A percentile compares a stretch with the other conserved stretches of the same genome.
These are phyloP conservation scores for Hysterium pulicare DNA, from an alignment of 2,329 filamentous ascomycete genomes.

Conservation along the genomic window DNA sequence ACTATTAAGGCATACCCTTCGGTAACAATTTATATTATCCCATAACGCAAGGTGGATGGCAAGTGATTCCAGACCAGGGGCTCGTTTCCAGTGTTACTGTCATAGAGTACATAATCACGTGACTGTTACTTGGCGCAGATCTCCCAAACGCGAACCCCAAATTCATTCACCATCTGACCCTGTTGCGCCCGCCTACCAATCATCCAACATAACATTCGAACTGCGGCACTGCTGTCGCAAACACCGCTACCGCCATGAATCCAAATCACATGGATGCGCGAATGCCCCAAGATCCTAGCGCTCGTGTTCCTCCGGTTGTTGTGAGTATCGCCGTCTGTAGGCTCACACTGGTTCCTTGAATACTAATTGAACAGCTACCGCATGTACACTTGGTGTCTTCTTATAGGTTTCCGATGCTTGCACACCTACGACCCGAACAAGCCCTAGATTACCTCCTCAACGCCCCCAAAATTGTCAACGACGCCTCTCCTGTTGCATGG, in stretches of 20 bases:
- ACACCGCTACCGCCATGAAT: constrained; percentile 25
- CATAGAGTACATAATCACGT: too few relatives aligned
- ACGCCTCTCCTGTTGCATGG: constrained; percentile 86
- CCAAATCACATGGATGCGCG: constrained; percentile 22
- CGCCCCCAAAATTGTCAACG: constrained; percentile 80
- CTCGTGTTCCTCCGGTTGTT: constrained; percentile 31
- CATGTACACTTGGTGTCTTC: constrained; percentile 89
- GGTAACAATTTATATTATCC: too few relatives aligned
- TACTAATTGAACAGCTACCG: constrained; percentile 57
- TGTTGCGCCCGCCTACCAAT: not conserved
- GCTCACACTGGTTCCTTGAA: constrained; percentile 5
- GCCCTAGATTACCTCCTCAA: constrained; percentile 80
- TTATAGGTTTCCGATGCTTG: constrained; percentile 72
- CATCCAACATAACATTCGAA: not conserved
- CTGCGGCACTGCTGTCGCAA: constrained; percentile 1
- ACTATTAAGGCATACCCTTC: too few relatives aligned
- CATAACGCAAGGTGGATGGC: too few relatives aligned
- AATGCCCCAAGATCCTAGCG: constrained; percentile 27
- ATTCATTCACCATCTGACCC: too few relatives aligned
- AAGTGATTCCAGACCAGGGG: too few relatives aligned
- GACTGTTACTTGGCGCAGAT: too few relatives aligned
- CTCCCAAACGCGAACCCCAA: too few relatives aligned
- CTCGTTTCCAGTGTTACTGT: too few relatives aligned
- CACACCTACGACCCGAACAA: constrained; percentile 68
- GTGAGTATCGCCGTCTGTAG: constrained; percentile 19